phyloP scores from a whole-genome alignment of 1,284 basidiomycete genomes.

The Xerocomus nothofagi region DNA sequence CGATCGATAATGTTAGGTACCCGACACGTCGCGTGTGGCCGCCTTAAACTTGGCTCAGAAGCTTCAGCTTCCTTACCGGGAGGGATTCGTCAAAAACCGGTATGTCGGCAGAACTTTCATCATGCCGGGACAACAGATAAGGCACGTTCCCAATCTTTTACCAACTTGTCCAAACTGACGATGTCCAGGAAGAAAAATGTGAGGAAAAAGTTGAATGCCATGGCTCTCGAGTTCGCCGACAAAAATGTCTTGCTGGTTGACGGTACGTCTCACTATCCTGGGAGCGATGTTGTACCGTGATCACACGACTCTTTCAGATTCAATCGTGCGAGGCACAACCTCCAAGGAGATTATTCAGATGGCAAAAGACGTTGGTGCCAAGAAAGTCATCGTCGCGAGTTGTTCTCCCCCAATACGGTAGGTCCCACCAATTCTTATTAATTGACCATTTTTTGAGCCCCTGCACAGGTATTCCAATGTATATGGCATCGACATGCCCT shows the following conservation, averaged over 20 bases:
- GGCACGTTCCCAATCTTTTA: conserved; percentile 40
- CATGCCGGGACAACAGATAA: conserved; percentile 97
- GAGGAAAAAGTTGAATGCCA: conserved; percentile 94
- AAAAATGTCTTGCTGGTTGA: conserved; percentile 97
- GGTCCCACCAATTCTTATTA: conserved; percentile 5
- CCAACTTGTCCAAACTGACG: conserved; percentile 6
- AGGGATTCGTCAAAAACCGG: conserved; percentile 99
- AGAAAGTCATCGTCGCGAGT: conserved; percentile 94
- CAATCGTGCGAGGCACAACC: conserved; percentile 97
- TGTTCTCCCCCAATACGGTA: conserved; percentile 95
- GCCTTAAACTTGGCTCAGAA: conserved; percentile 95
- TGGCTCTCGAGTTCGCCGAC: conserved; percentile 95
- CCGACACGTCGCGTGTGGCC: conserved; percentile 95
- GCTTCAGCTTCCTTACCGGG: conserved; percentile 89
- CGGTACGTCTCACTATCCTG: conserved; percentile 48
- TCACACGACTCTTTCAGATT: conserved; percentile 56
- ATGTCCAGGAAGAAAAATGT: conserved; percentile 85
- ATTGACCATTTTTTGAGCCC: conserved; percentile 6
- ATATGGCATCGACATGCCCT: conserved; percentile 99
- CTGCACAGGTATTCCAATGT: conserved; percentile 82
- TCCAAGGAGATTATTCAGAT: conserved; percentile 99
- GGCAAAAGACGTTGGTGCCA: conserved; percentile 99
- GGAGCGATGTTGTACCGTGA: background rate
- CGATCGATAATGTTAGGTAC: conserved; percentile 55
- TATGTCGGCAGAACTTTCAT: conserved; percentile 99